These are phyloP conservation scores for Rhodotorula graminis DNA, from an alignment of 768 basidiomycete genomes.

Conservation along the genomic window DNA sequence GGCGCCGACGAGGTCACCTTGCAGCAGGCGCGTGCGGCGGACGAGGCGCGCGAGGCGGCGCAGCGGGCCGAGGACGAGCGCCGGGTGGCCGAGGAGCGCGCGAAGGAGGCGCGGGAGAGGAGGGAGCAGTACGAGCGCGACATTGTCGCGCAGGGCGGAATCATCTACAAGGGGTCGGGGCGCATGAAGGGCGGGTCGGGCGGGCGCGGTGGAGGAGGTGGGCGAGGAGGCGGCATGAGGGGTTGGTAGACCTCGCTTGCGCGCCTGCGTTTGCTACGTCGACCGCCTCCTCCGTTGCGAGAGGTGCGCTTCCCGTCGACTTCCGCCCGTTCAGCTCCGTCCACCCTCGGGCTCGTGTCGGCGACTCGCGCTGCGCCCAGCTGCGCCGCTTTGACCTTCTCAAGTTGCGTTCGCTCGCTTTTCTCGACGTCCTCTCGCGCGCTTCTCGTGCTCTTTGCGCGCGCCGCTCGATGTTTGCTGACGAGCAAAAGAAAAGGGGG, in stretches of 20 bases:
- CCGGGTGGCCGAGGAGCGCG: slow-evolving; percentile 62
- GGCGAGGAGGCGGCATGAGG: slow-evolving; percentile 30
- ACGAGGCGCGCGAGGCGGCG: slow-evolving; percentile 49
- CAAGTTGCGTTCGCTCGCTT: background rate
- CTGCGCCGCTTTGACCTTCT: background rate
- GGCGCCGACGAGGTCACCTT: slow-evolving; percentile 20
- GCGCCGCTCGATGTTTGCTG: no score
- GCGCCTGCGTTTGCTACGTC: no score
- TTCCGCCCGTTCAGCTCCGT: background rate
- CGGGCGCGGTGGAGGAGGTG: background rate
- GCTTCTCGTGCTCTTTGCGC: no score
- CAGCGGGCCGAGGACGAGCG: slow-evolving; percentile 55
- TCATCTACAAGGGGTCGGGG: slow-evolving; percentile 38
- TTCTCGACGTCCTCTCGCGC: no score
- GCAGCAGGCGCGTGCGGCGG: slow-evolving; percentile 54
- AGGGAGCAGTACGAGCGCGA: slow-evolving; percentile 46
- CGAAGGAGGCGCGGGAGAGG: slow-evolving; percentile 62
- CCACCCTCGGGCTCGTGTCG: no score
- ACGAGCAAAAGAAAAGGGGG: no score
- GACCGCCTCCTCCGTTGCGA: no score
- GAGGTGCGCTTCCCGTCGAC: background rate
- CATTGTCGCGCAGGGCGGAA: slow-evolving; percentile 9
- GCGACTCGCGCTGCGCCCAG: background rate
- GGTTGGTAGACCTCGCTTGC: slow-evolving; percentile 35
- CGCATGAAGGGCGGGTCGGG: slow-evolving; percentile 34